Evolutionary conservation across 2,329 filamentous ascomycete genomes (phyloP), one percentile per base, ranked within the genome.

Genomic region (Samsoniella hepiali): DNA sequence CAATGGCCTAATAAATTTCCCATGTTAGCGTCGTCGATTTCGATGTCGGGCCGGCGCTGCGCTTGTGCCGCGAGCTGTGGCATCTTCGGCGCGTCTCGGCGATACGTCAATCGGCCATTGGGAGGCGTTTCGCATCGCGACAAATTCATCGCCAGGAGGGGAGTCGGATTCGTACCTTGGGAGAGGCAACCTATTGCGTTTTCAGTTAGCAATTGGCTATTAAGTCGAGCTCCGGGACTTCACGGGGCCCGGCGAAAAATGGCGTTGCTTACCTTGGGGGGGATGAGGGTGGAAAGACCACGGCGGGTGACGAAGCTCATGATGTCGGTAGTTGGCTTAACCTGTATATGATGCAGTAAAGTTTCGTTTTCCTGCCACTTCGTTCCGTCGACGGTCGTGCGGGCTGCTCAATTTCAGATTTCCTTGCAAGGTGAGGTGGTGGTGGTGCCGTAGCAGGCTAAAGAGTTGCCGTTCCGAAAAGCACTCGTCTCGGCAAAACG

Each of bases 251-350:
- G 34, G 17, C 31, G 59, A 60, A 65, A 63, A 64, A 68, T 66
- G 65, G 66, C 44, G 60, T 49, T 34, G 72, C 83, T 72, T 84
- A 97, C 94, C 93, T 99, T 99, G 76, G 96, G 95, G 73, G 96
- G 96, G 75, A 99, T 97, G 80, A 99, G 90, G 85, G 96, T 97
- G 78, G 95, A 98, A 77, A 97, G 90, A 85, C 87, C 91, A 82
- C 93, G 89, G 82, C 91, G 91, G 76, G 88, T 87, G 76, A 96
- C 85, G 87, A 88, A 95, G 86, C 92, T 97, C 93, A 97, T 97
- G 81, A 82, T 91, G 85, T 78, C 74, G 74, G 74, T 69, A 67
- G 68, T 68, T 70, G 64, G 67, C 67, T 69, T 63, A 71, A 68
- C 70, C 69, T 67, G 64, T 68, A 63, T 54, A 53, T 27, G 22